Percentiles rank a stretch among this genome's conserved stretches.
Conservation (phyloP, 768 basidiomycete genomes). For the Mrakia gelida region DNA sequence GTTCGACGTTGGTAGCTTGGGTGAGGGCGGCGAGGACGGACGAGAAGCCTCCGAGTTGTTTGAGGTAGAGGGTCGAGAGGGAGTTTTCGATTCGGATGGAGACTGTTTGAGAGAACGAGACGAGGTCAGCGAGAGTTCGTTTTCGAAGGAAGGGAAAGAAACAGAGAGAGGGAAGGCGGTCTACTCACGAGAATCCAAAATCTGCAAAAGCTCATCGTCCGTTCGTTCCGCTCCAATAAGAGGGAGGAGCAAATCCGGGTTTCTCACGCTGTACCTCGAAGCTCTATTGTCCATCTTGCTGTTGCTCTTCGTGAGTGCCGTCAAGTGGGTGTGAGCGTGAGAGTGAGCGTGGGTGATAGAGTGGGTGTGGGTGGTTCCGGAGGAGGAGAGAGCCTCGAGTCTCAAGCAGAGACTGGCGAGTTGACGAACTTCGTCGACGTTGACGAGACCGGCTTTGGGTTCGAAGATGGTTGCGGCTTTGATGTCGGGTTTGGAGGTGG, state of each 20-base stretch:
- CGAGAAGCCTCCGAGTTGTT: conserved; percentile 43
- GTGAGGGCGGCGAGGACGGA: conserved; percentile 41
- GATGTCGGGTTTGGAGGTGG: conserved; percentile 16
- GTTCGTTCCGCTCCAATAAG: conserved; percentile 62
- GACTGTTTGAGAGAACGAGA: conserved; percentile 42
- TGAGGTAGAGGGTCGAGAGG: conserved; percentile 46
- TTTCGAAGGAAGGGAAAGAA: neutral
- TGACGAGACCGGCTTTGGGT: conserved; percentile 40
- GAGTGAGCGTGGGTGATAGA: neutral
- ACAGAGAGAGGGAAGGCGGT: neutral
- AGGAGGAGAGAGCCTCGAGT: conserved; percentile 60
- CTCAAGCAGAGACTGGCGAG: conserved; percentile 70
- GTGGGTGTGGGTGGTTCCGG: neutral
- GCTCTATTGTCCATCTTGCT: conserved; percentile 23
- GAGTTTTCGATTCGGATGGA: conserved; percentile 73
- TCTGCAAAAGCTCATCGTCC: conserved; percentile 65
- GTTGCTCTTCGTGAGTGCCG: neutral
- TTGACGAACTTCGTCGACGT: conserved; percentile 65
- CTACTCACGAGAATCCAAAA: conserved; percentile 59
- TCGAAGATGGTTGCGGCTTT: conserved; percentile 38
- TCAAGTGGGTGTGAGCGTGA: neutral
- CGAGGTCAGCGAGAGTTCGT: neutral
- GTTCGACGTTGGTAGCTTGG: conserved; percentile 41
- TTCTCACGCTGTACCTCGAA: conserved; percentile 34
- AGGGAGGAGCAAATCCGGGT: conserved; percentile 64